Percentiles rank a stretch among this genome's conserved stretches.
Evolutionary conservation across 306 rosid genomes (phyloP).

Genomic region (Ochetophila trinervis): DNA sequence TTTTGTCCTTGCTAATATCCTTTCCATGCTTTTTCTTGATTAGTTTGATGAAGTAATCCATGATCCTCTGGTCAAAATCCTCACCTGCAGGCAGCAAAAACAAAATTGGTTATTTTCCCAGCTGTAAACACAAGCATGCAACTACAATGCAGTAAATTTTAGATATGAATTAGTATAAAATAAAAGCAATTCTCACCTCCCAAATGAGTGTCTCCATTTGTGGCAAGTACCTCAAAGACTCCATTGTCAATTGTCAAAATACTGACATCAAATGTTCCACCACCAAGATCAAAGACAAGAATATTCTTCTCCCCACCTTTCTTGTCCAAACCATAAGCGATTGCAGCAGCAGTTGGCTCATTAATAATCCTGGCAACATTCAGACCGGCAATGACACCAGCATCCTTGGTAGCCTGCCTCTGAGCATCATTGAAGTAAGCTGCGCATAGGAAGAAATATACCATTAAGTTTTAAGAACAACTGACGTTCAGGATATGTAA

Average conservation of each 20-base stretch:
- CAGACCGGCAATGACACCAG: conserved; percentile 90
- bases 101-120: neutral
- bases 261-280: conserved; percentile 98
- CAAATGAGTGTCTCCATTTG: conserved; percentile 97
- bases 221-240: conserved; percentile 92
- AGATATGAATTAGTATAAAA: neutral
- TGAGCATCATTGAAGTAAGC: conserved; percentile 99
- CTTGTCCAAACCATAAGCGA: conserved; percentile 96
- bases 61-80: conserved; percentile 89
- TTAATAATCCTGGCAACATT: conserved; percentile 96
- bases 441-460: conserved; percentile 30
- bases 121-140: neutral
- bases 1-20: conserved; percentile 97
- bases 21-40: conserved; percentile 92
- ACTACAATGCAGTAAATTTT: neutral
- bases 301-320: conserved; percentile 99
- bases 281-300: conserved; percentile 98
- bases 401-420: conserved; percentile 99
- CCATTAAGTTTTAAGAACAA: neutral
- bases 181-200: conserved; percentile 57
- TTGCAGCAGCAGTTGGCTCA: conserved; percentile 98
- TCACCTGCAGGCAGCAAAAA: conserved; percentile 47
- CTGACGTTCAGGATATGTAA: neutral
- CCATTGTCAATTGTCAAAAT: conserved; percentile 97
- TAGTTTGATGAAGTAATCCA: conserved; percentile 98